A percentile compares a stretch with the other conserved stretches of the same genome.
phyloP scores from a whole-genome alignment of 176 grass and related monocot species.

The Tillandsia leiboldiana region DNA sequence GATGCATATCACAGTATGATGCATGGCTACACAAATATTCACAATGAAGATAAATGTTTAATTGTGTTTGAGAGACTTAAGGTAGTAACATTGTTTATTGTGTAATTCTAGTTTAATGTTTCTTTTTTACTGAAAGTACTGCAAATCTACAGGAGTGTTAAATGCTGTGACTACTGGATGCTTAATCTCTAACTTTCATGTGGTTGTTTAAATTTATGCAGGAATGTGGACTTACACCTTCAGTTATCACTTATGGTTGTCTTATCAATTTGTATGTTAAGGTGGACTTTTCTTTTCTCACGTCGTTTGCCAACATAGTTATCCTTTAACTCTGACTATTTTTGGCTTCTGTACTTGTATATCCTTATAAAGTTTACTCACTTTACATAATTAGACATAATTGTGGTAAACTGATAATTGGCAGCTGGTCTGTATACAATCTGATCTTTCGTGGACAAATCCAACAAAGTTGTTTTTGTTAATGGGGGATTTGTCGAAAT shows the following conservation, averaged over 20 bases:
- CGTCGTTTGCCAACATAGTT: neutral
- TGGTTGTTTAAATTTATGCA: slow-evolving; percentile 32
- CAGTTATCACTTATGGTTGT: slow-evolving; percentile 89
- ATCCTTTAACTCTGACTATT: no score
- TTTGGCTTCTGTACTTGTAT: no score
- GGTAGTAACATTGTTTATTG: slow-evolving; percentile 16
- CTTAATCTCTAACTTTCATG: neutral
- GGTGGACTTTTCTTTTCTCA: slow-evolving; percentile 33
- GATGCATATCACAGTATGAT: slow-evolving; percentile 97
- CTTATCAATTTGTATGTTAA: slow-evolving; percentile 93
- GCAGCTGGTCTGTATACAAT: no score
- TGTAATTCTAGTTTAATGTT: slow-evolving; percentile 8
- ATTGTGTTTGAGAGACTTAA: slow-evolving; percentile 82
- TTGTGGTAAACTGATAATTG: no score
- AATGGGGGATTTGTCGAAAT: no score
- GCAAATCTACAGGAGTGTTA: neutral
- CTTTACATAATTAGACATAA: no score
- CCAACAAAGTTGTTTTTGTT: no score
- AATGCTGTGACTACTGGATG: neutral
- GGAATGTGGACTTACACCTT: slow-evolving; percentile 79
- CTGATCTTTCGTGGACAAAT: no score
- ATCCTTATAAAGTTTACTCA: no score
- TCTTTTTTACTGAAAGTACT: neutral
- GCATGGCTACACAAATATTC: slow-evolving; percentile 86
- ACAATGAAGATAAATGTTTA: slow-evolving; percentile 80